These are phyloP conservation scores for Porogramme epimiltina DNA, from an alignment of 1,284 basidiomycete genomes.

Conservation along the genomic window DNA sequence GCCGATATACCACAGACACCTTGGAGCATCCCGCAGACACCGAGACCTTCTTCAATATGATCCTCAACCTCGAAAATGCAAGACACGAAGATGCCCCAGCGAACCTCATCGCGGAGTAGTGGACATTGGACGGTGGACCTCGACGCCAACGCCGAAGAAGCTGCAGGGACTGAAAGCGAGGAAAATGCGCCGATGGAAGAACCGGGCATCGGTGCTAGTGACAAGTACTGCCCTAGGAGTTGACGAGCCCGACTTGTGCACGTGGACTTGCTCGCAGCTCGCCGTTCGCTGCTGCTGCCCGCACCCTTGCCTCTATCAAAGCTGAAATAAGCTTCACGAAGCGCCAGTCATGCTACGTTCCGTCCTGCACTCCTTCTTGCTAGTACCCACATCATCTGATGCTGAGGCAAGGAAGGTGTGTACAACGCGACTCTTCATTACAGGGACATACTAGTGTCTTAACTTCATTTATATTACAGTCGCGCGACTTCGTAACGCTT, in stretches of 20 bases:
- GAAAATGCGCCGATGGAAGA: constrained; percentile 58
- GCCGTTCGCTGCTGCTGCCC: constrained; percentile 81
- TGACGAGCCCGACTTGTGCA: constrained; percentile 91
- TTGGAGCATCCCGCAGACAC: no score
- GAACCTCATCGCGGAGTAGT: constrained; percentile 55
- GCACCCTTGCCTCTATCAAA: constrained; percentile 74
- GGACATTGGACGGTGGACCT: constrained; percentile 94
- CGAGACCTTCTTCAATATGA: no score
- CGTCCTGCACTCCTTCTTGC: constrained; percentile 76
- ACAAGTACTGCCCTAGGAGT: constrained; percentile 85
- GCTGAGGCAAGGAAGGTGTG: constrained; percentile 86
- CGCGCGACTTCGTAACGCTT: constrained; percentile 83
- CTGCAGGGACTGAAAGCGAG: constrained; percentile 57
- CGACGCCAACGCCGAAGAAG: constrained; percentile 79
- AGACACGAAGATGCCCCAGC: no score
- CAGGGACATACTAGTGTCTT: not conserved
- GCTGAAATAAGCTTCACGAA: constrained; percentile 89
- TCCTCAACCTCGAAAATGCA: no score
- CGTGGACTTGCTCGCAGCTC: constrained; percentile 96
- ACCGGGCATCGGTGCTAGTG: constrained; percentile 74
- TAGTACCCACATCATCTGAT: constrained; percentile 84
- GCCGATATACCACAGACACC: no score
- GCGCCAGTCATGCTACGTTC: constrained; percentile 82
- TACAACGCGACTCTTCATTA: constrained; percentile 2
- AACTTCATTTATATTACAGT: constrained; percentile 46